phyloP scores from a whole-genome alignment of 306 rosid genomes.

The Mimosa bimucronata region DNA sequence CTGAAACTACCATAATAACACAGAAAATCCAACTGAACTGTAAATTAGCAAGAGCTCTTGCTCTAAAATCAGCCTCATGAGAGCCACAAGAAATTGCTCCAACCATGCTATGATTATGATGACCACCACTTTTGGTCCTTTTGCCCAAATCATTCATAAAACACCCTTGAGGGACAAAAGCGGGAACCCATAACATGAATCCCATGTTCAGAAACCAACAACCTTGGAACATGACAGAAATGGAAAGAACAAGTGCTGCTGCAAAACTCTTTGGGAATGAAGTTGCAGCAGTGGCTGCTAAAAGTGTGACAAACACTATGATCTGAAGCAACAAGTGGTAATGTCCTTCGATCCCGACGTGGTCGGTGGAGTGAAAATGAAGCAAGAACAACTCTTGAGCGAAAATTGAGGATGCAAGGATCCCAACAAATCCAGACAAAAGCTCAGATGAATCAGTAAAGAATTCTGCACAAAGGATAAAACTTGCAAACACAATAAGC shows the following conservation, averaged over 20 bases:
- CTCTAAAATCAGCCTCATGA: conserved; percentile 65
- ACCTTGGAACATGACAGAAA: conserved; percentile 80
- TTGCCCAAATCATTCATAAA: conserved; percentile 34
- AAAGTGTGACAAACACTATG: conserved; percentile 66
- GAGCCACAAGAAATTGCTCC: conserved; percentile 75
- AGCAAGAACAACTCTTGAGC: conserved; percentile 87
- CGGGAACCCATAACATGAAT: conserved; percentile 71
- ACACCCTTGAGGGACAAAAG: conserved; percentile 77
- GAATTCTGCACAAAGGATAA: conserved; percentile 58
- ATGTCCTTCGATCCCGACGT: conserved; percentile 91
- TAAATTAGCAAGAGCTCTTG: conserved; percentile 81
- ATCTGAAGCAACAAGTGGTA: conserved; percentile 85
- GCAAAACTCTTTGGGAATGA: conserved; percentile 68
- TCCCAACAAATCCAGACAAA: conserved; percentile 68
- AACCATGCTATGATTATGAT: conserved; percentile 40
- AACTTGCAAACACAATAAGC: conserved; percentile 79
- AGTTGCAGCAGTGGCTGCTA: conserved; percentile 61
- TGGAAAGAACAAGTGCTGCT: conserved; percentile 71
- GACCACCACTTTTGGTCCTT: conserved; percentile 18
- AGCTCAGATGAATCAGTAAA: conserved; percentile 56
- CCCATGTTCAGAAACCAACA: conserved; percentile 96
- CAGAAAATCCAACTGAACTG: conserved; percentile 92
- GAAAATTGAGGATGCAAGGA: conserved; percentile 72
- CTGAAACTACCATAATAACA: conserved; percentile 62
- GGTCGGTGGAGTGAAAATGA: conserved; percentile 91